These are phyloP conservation scores for Fusarium kyushuense DNA, from an alignment of 2,329 filamentous ascomycete species.

Conservation along the genomic window DNA sequence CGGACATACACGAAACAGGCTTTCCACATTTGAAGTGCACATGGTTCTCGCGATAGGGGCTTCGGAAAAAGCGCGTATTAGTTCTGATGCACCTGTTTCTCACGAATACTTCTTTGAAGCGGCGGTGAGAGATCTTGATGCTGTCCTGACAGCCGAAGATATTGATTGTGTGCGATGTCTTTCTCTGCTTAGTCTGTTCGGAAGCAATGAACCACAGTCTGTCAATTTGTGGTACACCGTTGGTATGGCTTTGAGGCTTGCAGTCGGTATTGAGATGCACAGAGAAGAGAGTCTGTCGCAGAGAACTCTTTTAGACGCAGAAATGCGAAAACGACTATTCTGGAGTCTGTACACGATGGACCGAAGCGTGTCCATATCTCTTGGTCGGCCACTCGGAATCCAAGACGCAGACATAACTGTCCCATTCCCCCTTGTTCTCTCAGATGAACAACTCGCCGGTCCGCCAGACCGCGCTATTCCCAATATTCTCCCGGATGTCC, in stretches of 20 bases:
- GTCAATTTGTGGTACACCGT: conserved; percentile 44
- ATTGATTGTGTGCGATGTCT: conserved; percentile 40
- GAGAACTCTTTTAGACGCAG: conserved; percentile 32
- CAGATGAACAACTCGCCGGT: conserved; percentile 32
- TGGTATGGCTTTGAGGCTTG: conserved; percentile 39
- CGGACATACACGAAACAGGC: conserved; percentile 3
- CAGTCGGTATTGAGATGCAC: conserved; percentile 41
- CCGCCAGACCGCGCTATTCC: conserved; percentile 29
- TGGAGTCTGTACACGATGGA: conserved; percentile 45
- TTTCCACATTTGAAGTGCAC: conserved; percentile 40
- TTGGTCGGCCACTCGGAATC: conserved; percentile 35
- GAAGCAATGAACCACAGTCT: conserved; percentile 43
- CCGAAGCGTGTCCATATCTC: conserved; percentile 39
- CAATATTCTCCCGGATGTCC: conserved; percentile 33
- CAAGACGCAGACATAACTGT: conserved; percentile 43
- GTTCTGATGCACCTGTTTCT: conserved; percentile 17
- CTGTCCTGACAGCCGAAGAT: conserved; percentile 35
- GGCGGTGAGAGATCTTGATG: conserved; percentile 31
- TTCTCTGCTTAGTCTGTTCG: conserved; percentile 38
- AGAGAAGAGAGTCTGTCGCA: conserved; percentile 31
- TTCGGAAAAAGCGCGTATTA: conserved; percentile 35
- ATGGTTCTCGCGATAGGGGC: conserved; percentile 44
- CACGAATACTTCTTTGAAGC: conserved; percentile 40
- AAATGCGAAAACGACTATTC: conserved; percentile 41
- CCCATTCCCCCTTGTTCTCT: conserved; percentile 29